Evolutionary conservation across 2,329 filamentous ascomycete genomes (phyloP), one percentile per base, ranked within the genome.

Genomic region (Corynespora cassiicola): DNA sequence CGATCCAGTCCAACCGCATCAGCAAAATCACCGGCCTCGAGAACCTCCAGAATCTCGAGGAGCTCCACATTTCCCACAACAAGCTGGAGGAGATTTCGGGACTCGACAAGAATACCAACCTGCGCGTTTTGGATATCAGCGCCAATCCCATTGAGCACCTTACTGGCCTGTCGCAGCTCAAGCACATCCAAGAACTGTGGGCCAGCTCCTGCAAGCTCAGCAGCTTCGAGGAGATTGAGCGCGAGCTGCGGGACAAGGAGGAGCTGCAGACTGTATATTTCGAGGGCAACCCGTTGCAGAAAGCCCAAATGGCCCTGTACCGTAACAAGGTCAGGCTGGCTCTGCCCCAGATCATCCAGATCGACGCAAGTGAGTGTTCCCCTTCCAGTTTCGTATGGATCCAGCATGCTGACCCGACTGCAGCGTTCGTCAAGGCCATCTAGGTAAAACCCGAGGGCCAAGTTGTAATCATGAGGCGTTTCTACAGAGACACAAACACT

Each of bases 1-100:
- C 89, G 58, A 90, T 99, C 56, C 94, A 97, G 71, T 94, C 90
- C 25, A 99, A 99, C 75, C 87, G 94, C 33, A 87, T 99, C 53
- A 85, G 82, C 40, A 80, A 84, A 49, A 80, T 99, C 11, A 77
- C 82, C 8, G 90, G 90, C 3, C 80, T 99, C 12, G 79, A 80
- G n/a, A 75, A 82, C 7, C 81, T 92, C 1, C 78, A 82, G 4
- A 81, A 83, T 32, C 84, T 99, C 0, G 89, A 96, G 69, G 94
- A 99, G 70, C 79, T 99, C 9, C 96, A 99, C 71, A 86, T 97
- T 52, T 95, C 90, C 5, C 90, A 99, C 76, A 99, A 99, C 66
- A 82, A 86, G n/a, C 78, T 99, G 30, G 85, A 84, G 12, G 82
- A 84, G 2, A 78, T 97, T 8, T 79, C 82, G 2, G 90, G 90